phyloP scores from a whole-genome alignment of 2,329 filamentous ascomycete genomes.

The Hymenoscyphus salicellus region DNA sequence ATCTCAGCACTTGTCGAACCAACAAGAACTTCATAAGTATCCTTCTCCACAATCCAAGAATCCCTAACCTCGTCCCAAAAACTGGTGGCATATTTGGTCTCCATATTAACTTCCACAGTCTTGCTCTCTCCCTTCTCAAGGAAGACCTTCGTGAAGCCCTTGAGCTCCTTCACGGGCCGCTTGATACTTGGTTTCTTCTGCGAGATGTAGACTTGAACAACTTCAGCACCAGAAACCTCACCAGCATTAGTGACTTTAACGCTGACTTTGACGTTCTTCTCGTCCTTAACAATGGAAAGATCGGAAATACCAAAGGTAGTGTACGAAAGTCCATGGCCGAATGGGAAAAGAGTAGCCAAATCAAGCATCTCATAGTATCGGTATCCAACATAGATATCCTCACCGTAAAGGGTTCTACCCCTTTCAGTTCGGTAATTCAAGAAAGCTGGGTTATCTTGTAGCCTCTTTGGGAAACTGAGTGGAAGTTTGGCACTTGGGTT shows the following conservation, averaged over 20 bases:
- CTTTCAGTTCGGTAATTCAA: slow-evolving; percentile 71
- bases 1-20: slow-evolving; percentile 54
- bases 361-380: slow-evolving; percentile 73
- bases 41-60: slow-evolving; percentile 65
- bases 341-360: slow-evolving; percentile 66
- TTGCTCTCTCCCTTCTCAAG: slow-evolving; percentile 59
- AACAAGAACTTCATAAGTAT: slow-evolving; percentile 61
- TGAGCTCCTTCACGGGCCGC: slow-evolving; percentile 58
- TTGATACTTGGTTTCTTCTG: slow-evolving; percentile 53
- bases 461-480: slow-evolving; percentile 64
- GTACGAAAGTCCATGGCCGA: slow-evolving; percentile 78
- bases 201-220: slow-evolving; percentile 57
- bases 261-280: slow-evolving; percentile 43
- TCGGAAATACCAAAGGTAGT: slow-evolving; percentile 62
- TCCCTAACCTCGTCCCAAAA: slow-evolving; percentile 69
- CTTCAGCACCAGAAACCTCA: slow-evolving; percentile 49
- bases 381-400: slow-evolving; percentile 80
- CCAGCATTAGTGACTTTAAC: slow-evolving; percentile 65
- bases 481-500: slow-evolving; percentile 76
- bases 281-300: slow-evolving; percentile 45
- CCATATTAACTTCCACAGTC: slow-evolving; percentile 53
- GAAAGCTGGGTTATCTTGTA: slow-evolving; percentile 72
- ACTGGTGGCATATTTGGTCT: slow-evolving; percentile 63
- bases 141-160: slow-evolving; percentile 63
- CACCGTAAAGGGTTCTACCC: slow-evolving; percentile 70